Evolutionary conservation across 2,329 filamentous ascomycete species (phyloP).

Genomic region (Talaromyces marneffei): DNA sequence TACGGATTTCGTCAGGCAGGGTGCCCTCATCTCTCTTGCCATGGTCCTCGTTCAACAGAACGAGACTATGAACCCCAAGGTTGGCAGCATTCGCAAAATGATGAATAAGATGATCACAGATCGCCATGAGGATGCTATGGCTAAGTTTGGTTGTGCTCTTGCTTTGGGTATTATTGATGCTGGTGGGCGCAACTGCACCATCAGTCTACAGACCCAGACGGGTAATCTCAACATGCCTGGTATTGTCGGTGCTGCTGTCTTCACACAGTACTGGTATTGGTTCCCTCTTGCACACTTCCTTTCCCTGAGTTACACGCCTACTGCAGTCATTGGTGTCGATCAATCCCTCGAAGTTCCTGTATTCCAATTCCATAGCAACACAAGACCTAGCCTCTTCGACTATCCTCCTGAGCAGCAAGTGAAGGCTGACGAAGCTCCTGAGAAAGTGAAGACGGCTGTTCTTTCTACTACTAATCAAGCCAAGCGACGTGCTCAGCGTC

Average conservation of each 20-base stretch:
- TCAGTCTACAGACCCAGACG: constrained; percentile 93
- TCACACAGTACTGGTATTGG: constrained; percentile 99
- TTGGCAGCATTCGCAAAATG: constrained; percentile 81
- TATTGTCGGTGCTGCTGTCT: constrained; percentile 95
- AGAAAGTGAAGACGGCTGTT: constrained; percentile 90
- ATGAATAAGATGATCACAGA: constrained; percentile 91
- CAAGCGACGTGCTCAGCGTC: constrained; percentile 88
- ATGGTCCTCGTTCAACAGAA: constrained; percentile 99
- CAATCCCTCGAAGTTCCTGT: constrained; percentile 87
- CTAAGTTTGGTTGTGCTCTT: constrained; percentile 92
- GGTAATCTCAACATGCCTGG: constrained; percentile 98
- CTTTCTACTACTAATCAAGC: constrained; percentile 95
- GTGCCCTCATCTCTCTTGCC: constrained; percentile 83
- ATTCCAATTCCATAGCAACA: constrained; percentile 94
- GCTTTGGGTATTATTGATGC: constrained; percentile 97
- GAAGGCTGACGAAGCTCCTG: constrained; percentile 87
- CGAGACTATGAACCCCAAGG: constrained; percentile 97
- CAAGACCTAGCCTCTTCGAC: constrained; percentile 90
- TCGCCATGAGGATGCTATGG: constrained; percentile 97
- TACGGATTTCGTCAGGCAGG: constrained; percentile 95
- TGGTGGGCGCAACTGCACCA: constrained; percentile 95
- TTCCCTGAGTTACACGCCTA: constrained; percentile 92
- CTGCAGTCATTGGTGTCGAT: constrained; percentile 89
- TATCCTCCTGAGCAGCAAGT: constrained; percentile 96
- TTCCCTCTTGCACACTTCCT: constrained; percentile 98